Evolutionary conservation across 352 stramenopile species (phyloP).

Genomic region (Aphanomyces astaci): DNA sequence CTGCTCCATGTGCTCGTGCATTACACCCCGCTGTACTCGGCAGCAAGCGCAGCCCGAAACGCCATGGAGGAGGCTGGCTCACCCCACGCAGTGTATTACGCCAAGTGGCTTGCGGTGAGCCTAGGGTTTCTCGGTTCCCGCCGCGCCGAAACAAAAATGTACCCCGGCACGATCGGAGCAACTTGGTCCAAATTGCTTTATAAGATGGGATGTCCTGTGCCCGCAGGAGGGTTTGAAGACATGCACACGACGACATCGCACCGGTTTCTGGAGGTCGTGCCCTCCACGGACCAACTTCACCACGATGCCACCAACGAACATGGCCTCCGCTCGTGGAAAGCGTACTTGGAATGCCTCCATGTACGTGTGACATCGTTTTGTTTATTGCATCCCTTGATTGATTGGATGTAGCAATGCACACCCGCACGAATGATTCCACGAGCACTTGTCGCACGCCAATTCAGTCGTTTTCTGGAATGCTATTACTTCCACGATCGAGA

Average conservation of each 20-base stretch:
- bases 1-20: not conserved
- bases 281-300: not conserved
- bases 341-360: not conserved
- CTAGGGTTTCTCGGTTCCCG: not conserved
- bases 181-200: not conserved
- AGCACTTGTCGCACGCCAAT: not conserved
- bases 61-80: not conserved
- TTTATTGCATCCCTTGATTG: not conserved
- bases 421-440: not conserved
- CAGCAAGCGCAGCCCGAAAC: not conserved
- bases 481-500: not conserved
- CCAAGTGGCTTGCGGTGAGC: not conserved
- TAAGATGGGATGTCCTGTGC: not conserved
- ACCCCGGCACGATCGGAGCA: not conserved
- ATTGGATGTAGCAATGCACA: not conserved
- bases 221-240: not conserved
- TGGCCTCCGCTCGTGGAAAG: not conserved
- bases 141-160: not conserved
- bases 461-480: not conserved
- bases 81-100: not conserved
- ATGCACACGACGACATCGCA: not conserved
- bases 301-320: not conserved
- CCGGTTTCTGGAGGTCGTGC: not conserved
- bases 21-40: not conserved
- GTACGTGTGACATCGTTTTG: not conserved